Percentiles rank a stretch among this genome's conserved stretches.
phyloP scores from a whole-genome alignment of 495 filamentous ascomycete species.

The Elaphomyces granulatus region DNA sequence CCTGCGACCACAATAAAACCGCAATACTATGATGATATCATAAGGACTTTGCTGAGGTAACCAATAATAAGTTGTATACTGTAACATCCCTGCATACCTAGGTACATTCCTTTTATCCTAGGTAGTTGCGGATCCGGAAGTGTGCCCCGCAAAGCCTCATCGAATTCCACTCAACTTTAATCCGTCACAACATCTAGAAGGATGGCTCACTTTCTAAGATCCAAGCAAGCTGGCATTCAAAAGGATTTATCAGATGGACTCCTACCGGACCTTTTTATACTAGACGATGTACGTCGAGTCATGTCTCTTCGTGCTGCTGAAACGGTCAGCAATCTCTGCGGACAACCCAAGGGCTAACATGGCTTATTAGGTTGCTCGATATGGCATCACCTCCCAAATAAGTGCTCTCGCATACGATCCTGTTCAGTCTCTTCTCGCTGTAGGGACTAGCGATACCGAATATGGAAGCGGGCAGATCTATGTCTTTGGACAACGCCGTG shows the following conservation, averaged over 20 bases:
- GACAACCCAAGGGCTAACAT: slow-evolving; percentile 1
- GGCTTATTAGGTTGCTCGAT: slow-evolving; percentile 55
- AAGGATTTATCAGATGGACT: slow-evolving; percentile 77
- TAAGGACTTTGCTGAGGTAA: no score
- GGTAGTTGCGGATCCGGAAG: no score
- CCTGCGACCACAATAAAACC: no score
- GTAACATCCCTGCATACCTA: neutral
- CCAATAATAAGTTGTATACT: no score
- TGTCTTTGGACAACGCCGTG: slow-evolving; percentile 73
- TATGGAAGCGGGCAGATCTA: slow-evolving; percentile 74
- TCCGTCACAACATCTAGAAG: no score
- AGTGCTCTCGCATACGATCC: slow-evolving; percentile 79
- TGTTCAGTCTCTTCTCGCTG: slow-evolving; percentile 81
- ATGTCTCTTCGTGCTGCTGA: neutral
- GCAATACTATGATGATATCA: no score
- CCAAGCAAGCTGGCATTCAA: slow-evolving; percentile 85
- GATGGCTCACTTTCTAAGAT: slow-evolving; percentile 78
- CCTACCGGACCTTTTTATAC: slow-evolving; percentile 54
- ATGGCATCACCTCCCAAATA: slow-evolving; percentile 79
- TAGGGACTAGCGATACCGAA: slow-evolving; percentile 72
- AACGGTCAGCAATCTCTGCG: neutral
- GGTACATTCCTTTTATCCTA: neutral
- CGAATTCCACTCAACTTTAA: no score
- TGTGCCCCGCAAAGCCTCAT: no score
- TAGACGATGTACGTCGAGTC: slow-evolving; percentile 54